Base-by-base conservation (phyloP, 139 green algal genomes). In the Desmodesmus armatus region DNA sequence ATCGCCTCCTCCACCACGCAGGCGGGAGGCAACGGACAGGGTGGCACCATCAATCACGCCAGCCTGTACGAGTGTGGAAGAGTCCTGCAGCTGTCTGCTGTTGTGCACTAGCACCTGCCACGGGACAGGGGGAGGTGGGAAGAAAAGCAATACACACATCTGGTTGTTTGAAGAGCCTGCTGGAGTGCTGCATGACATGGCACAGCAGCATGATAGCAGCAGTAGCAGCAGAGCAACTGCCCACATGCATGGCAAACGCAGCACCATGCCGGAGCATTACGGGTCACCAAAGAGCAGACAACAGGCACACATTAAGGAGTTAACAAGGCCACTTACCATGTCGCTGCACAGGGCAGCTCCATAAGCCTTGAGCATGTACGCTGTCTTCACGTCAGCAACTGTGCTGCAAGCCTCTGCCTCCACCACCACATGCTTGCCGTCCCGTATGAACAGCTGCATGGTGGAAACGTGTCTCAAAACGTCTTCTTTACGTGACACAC, bases 1-100 rank as follows among this genome's bases (percentile, higher is more conserved):
- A 91, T 98, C 96, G 41, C 95, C 96, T 31, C 82, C 82, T 29
- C 55, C 82, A n/a, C 82, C 82, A 0, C 82, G 58, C 11, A 87
- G 44, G 37, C 82, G 69, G 40, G 39, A 60, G 53, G 31, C 47
- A 6, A 51, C 67, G 31, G 49, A 53, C 0, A 93, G n/a, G 19
- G 80, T 86, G 29, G 44, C 72, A 17, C 84, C 63, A 33, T 73
- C 41, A 0, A 37, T 4, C 62, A 93, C 29, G 19, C 43, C 70
- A 35, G 69, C 70, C 3, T 37, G 51, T 51, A 37, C 25, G 1
- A 86, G 51, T 6, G 58, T 40, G 0, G 60, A 60, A 6, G 0
- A 27, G 5, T 80, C 69, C 15, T 53, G 5, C 67, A 86, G 69
- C 49, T 63, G 67, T 51, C 51, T 77, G 67, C 80, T 44, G 7